Percentiles rank a stretch among this genome's conserved stretches.
These are phyloP conservation scores for Venturia pyrina DNA, from an alignment of 2,329 filamentous ascomycete species.

Conservation along the genomic window DNA sequence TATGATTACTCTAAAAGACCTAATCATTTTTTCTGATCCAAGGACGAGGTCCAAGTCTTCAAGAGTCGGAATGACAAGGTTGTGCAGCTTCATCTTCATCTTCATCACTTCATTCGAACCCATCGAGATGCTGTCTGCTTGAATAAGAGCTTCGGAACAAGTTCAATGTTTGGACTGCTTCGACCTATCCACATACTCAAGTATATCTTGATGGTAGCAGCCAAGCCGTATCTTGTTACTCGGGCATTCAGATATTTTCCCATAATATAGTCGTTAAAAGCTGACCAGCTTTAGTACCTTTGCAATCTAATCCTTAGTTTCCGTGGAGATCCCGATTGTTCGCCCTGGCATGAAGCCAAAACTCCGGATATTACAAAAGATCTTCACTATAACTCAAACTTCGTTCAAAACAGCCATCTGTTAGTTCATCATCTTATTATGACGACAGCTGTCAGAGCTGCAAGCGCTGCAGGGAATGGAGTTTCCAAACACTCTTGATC, in stretches of 20 bases:
- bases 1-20: background rate
- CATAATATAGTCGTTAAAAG: too few relatives aligned
- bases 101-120: background rate
- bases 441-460: background rate
- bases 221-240: too few relatives aligned
- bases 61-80: background rate
- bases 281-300: too few relatives aligned
- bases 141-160: background rate
- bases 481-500: background rate
- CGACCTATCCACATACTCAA: background rate
- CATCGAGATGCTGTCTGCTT: background rate
- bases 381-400: too few relatives aligned
- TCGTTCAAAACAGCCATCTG: too few relatives aligned
- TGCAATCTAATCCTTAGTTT: too few relatives aligned
- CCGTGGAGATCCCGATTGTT: too few relatives aligned
- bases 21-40: background rate
- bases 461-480: background rate
- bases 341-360: too few relatives aligned
- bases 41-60: background rate
- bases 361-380: too few relatives aligned
- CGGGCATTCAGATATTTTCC: too few relatives aligned
- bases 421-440: too few relatives aligned
- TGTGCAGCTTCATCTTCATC: background rate
- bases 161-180: background rate
- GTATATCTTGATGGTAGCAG: too few relatives aligned